A percentile compares a stretch with the other conserved stretches of the same genome.
phyloP scores from a whole-genome alignment of 2,329 filamentous ascomycete species.

The Fusarium anthophilum region DNA sequence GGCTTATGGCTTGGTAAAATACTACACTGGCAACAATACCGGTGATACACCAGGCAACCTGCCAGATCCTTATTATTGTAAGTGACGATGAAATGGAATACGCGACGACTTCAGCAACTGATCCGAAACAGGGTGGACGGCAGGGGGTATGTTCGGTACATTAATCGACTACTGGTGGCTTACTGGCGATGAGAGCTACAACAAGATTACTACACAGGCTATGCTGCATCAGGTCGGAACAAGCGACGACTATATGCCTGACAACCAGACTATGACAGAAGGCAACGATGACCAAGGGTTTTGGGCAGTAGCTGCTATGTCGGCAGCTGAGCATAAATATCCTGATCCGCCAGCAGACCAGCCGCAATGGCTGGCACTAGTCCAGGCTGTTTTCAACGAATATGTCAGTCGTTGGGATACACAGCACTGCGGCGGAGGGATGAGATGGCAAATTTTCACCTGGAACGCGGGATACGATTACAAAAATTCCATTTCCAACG shows the following conservation, averaged over 20 bases:
- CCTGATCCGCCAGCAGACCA: slow-evolving; percentile 70
- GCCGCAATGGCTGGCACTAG: slow-evolving; percentile 79
- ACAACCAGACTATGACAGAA: slow-evolving; percentile 67
- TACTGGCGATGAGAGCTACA: slow-evolving; percentile 73
- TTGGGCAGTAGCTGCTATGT: slow-evolving; percentile 83
- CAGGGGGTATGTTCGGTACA: slow-evolving; percentile 76
- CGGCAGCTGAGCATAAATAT: slow-evolving; percentile 79
- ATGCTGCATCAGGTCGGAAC: slow-evolving; percentile 68
- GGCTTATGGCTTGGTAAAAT: slow-evolving; percentile 58
- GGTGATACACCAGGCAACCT: slow-evolving; percentile 67
- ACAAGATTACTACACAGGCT: slow-evolving; percentile 65
- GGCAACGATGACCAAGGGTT: slow-evolving; percentile 85
- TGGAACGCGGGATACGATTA: slow-evolving; percentile 78
- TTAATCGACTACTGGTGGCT: slow-evolving; percentile 78
- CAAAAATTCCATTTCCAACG: slow-evolving; percentile 76
- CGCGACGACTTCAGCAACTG: not conserved
- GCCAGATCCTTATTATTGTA: slow-evolving; percentile 72
- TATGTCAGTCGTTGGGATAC: slow-evolving; percentile 78
- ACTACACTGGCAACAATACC: slow-evolving; percentile 66
- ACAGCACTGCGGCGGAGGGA: slow-evolving; percentile 71
- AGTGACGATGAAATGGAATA: slow-evolving; percentile 36
- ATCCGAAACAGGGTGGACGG: slow-evolving; percentile 68
- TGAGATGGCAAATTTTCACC: slow-evolving; percentile 87
- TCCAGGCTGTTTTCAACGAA: slow-evolving; percentile 82
- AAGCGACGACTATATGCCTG: slow-evolving; percentile 70